These are phyloP conservation scores for Picea glauca DNA, from an alignment of 75 land plant species.

Conservation along the genomic window DNA sequence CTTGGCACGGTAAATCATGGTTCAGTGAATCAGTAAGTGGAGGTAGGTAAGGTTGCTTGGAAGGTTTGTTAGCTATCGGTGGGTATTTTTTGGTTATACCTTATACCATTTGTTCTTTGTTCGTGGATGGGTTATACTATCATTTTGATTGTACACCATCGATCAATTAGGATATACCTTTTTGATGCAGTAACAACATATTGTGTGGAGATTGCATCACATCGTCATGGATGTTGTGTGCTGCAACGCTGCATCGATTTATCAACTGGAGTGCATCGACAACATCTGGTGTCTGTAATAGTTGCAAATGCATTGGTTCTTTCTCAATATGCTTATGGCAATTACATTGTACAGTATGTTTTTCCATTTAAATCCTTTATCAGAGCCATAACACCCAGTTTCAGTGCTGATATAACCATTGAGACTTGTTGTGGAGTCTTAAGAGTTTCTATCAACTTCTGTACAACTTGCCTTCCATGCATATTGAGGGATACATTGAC, in stretches of 20 bases:
- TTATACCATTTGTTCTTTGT: no score
- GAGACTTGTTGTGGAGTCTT: slow-evolving; percentile 51
- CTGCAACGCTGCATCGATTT: slow-evolving; percentile 60
- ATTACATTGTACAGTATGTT: slow-evolving; percentile 67
- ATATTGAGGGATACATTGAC: slow-evolving; percentile 32
- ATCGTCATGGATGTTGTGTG: slow-evolving; percentile 70
- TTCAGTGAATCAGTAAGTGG: no score
- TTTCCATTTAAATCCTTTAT: slow-evolving; percentile 68
- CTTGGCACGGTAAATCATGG: no score
- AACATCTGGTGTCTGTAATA: slow-evolving; percentile 40
- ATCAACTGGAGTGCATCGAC: slow-evolving; percentile 37
- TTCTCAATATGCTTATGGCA: slow-evolving; percentile 69
- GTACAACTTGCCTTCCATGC: slow-evolving; percentile 70
- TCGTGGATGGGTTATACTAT: no score
- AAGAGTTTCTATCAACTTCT: slow-evolving; percentile 73
- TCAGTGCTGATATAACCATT: slow-evolving; percentile 43
- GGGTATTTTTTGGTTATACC: no score
- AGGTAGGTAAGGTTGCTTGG: no score
- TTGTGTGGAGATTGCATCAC: slow-evolving; percentile 66
- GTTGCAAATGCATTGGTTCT: slow-evolving; percentile 54
- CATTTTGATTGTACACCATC: no score
- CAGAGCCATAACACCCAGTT: slow-evolving; percentile 47
- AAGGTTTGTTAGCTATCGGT: no score
- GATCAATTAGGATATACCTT: slow-evolving; percentile 1
- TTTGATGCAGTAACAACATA: slow-evolving; percentile 53